Conservation (phyloP, 257 asterid genomes). For the Nicotiana sylvestris region DNA sequence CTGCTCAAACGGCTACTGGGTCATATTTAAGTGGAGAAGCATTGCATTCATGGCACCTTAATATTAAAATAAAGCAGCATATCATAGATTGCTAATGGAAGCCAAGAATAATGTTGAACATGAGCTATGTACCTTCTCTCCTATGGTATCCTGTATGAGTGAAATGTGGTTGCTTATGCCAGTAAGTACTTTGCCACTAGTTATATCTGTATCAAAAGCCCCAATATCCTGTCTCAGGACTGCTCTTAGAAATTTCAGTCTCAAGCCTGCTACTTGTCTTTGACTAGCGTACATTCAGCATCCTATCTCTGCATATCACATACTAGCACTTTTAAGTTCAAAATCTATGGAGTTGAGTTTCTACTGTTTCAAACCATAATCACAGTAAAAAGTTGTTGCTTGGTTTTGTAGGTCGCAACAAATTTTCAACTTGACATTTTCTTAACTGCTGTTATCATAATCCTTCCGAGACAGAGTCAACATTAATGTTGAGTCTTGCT, state of each 20-base stretch:
- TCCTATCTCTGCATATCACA: constrained; percentile 61
- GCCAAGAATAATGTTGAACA: neutral
- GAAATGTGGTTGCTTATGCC: constrained; percentile 70
- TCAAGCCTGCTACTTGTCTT: constrained; percentile 61
- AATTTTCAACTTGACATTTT: neutral
- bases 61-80: too few relatives aligned
- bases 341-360: neutral
- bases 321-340: neutral
- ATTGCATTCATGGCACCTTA: neutral
- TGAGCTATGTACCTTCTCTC: constrained; percentile 59
- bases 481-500: neutral
- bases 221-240: constrained; percentile 71
- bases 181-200: constrained; percentile 57
- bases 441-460: neutral
- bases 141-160: constrained; percentile 76
- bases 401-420: neutral
- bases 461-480: neutral
- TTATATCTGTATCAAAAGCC: constrained; percentile 69
- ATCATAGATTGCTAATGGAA: neutral
- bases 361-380: neutral
- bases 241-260: constrained; percentile 53
- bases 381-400: neutral
- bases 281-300: constrained; percentile 91
- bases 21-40: neutral
- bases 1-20: too few relatives aligned